A percentile compares a stretch with the other conserved stretches of the same genome.
Evolutionary conservation across 2,329 filamentous ascomycete species (phyloP).

Genomic region (Venturia oleaginea): DNA sequence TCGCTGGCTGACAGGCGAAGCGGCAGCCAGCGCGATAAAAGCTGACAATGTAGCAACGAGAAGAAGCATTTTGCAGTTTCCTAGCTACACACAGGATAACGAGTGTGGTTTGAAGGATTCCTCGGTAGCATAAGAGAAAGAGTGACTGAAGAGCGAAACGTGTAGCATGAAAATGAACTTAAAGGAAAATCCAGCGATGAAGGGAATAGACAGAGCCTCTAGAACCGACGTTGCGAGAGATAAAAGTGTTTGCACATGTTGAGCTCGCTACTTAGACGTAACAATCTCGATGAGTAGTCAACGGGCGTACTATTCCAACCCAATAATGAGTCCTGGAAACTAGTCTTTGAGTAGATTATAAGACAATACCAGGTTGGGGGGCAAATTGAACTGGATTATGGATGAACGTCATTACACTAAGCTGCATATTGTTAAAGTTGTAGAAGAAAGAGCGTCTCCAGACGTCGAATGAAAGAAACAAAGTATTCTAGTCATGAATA

Average conservation of each 20-base stretch:
- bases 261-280: not conserved
- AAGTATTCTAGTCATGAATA: not conserved
- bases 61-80: constrained; percentile 3
- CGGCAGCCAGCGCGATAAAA: not conserved
- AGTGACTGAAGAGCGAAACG: not conserved
- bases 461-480: not conserved
- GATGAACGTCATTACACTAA: not conserved
- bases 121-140: not conserved
- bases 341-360: not conserved
- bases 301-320: not conserved
- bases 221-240: not conserved
- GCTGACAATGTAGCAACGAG: not conserved
- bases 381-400: not conserved
- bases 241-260: not conserved
- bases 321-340: not conserved
- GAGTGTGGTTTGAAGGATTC: not conserved
- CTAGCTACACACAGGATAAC: not conserved
- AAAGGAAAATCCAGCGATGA: not conserved
- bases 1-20: not conserved
- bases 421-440: not conserved
- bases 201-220: constrained; percentile 1
- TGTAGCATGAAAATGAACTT: not conserved
- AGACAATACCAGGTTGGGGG: not conserved
- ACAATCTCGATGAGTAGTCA: not conserved
- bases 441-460: not conserved